phyloP scores from a whole-genome alignment of 768 basidiomycete genomes.

The Termitomyces sp. region DNA sequence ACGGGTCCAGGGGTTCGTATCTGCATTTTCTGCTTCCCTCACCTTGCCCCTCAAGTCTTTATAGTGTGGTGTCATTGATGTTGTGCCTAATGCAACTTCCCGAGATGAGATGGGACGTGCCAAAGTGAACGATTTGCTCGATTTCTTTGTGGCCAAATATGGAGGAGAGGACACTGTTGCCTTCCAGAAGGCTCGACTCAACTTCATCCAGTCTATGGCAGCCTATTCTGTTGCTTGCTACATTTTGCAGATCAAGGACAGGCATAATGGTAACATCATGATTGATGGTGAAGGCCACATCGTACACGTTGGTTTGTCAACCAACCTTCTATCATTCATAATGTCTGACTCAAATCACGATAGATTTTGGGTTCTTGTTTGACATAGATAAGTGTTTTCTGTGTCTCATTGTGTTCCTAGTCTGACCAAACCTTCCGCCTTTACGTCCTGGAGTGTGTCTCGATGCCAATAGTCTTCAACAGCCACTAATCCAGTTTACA shows the following conservation, averaged over 20 bases:
- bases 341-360: not conserved
- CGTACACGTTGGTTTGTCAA: constrained; percentile 80
- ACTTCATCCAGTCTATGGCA: constrained; percentile 99
- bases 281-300: constrained; percentile 98
- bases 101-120: constrained; percentile 99
- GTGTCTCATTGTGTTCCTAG: constrained; percentile 8
- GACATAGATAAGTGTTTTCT: constrained; percentile 87
- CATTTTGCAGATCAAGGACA: constrained; percentile 96
- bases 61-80: constrained; percentile 97
- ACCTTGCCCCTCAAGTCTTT: constrained; percentile 1
- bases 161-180: constrained; percentile 85
- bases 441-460: constrained; percentile 68
- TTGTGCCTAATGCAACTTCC: constrained; percentile 96
- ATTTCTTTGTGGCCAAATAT: constrained; percentile 93
- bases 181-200: constrained; percentile 90
- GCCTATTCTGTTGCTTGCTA: constrained; percentile 98
- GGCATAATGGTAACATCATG: constrained; percentile 99
- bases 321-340: constrained; percentile 5
- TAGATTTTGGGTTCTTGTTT: constrained; percentile 94
- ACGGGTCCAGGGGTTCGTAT: constrained; percentile 88
- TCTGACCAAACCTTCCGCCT: constrained; percentile 28
- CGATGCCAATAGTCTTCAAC: constrained; percentile 5
- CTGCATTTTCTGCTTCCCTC: not conserved
- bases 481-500: constrained; percentile 26
- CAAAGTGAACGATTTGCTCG: constrained; percentile 93